A percentile compares a stretch with the other conserved stretches of the same genome.
Conservation (phyloP, 2,329 filamentous ascomycete species). For the Bipolaris cookei region DNA sequence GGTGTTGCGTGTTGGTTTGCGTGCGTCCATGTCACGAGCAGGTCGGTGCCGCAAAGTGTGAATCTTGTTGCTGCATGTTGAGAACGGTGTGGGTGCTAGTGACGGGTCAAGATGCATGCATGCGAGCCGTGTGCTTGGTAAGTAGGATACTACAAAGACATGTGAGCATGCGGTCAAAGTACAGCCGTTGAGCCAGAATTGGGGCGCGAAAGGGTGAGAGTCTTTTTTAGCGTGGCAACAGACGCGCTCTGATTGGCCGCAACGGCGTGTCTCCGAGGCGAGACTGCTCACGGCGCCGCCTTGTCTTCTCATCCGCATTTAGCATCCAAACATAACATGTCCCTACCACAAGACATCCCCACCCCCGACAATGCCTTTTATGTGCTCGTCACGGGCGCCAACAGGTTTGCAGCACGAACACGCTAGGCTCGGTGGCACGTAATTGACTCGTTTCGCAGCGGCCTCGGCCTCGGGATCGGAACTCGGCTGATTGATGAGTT, state of each 20-base stretch:
- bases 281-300: conserved; percentile 12
- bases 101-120: background rate
- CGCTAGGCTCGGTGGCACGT: background rate
- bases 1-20: too few relatives aligned
- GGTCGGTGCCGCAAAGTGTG: too few relatives aligned
- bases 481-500: conserved; percentile 90
- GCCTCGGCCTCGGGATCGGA: conserved; percentile 83
- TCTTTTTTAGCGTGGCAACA: too few relatives aligned
- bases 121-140: background rate
- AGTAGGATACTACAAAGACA: background rate
- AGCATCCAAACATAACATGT: conserved; percentile 19
- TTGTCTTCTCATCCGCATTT: background rate
- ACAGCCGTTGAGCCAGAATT: background rate
- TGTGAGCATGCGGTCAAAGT: background rate
- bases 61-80: background rate
- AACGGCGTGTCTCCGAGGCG: background rate
- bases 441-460: conserved; percentile 63
- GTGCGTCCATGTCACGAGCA: too few relatives aligned
- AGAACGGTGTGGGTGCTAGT: background rate
- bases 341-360: conserved; percentile 27
- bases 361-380: conserved; percentile 50
- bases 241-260: conserved; percentile 19
- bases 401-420: conserved; percentile 65
- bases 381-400: conserved; percentile 82
- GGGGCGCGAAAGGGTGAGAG: too few relatives aligned